Evolutionary conservation across 2,329 filamentous ascomycete species (phyloP), one percentile per base, ranked within the genome.

Genomic region (Fusarium foetens): DNA sequence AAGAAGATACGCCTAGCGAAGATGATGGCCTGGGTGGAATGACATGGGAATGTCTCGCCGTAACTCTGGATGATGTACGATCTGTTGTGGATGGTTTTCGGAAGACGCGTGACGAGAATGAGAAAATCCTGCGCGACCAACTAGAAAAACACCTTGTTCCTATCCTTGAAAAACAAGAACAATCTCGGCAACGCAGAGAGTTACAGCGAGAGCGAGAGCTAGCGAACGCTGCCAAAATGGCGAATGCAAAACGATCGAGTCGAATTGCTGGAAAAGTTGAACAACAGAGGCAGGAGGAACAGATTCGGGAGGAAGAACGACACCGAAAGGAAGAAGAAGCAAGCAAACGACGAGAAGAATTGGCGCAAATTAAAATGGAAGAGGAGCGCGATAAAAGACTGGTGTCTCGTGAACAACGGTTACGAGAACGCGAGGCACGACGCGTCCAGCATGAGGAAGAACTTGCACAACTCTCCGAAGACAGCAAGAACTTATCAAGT

Each of bases 181-280:
- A 95, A 75, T 88, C 91, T 35, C 90, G 91, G 68, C 95, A 95
- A 80, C 83, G 90, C 83, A 87, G 94, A 85, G 85, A 92, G 54
- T 76, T 84, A 6, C 88, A 90, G 68, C 86, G 92, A 75, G 90
- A 97, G 79, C 93, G 91, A 70, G 95, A 98, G 77, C 82, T 97
- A 27, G 85, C 94, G 58, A 94, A 91, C 74, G 82, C 97, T 72
- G 92, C 95, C 75, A 95, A 96, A 79, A 88, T 98, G 83, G 94
- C 94, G n/a, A 93, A 92, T 63, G 95, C 96, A 8, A 99, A 99
- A 83, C 88, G 96, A 70, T 99, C 96, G 2, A 97, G 94, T 77
- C 90, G 96, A 70, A 90, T 99, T 73, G 95, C 95, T 23, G 88
- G 89, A 72, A 97, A 94, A 79, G 85, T 90, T 38, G 94, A 98